A percentile compares a stretch with the other conserved stretches of the same genome.
phyloP scores from a whole-genome alignment of 116 monocot species.

The Iris pallida region DNA sequence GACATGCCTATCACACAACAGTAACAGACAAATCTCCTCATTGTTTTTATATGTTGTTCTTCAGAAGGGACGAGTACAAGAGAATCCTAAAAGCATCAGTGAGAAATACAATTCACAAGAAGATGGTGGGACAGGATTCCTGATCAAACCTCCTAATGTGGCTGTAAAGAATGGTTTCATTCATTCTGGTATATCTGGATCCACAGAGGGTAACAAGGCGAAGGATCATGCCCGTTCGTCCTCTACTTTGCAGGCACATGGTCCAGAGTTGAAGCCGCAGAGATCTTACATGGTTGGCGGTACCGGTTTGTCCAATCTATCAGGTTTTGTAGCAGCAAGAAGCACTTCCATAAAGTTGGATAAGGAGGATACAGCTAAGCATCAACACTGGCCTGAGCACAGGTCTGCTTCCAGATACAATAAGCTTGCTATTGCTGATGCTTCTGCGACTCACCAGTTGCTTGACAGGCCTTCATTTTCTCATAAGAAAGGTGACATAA shows the following conservation, averaged over 20 bases:
- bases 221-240: constrained; percentile 35
- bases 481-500: constrained; percentile 52
- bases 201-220: background rate
- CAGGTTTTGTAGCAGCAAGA: constrained; percentile 25
- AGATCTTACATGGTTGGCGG: constrained; percentile 22
- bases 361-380: constrained; percentile 24
- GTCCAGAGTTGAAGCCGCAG: constrained; percentile 34
- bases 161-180: constrained; percentile 15
- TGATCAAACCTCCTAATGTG: constrained; percentile 30
- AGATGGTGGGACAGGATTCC: constrained; percentile 34
- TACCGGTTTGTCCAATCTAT: constrained; percentile 37
- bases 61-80: constrained; percentile 33
- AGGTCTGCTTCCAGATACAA: constrained; percentile 28
- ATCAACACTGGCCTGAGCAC: constrained; percentile 29
- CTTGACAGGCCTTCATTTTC: constrained; percentile 67
- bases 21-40: background rate
- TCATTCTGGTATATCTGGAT: constrained; percentile 6
- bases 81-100: constrained; percentile 45
- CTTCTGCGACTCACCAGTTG: constrained; percentile 40
- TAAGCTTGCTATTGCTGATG: constrained; percentile 25
- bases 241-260: constrained; percentile 29
- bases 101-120: constrained; percentile 36
- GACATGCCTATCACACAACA: no score
- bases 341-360: constrained; percentile 31
- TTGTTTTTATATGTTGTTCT: constrained; percentile 2